Evolutionary conservation across 2,329 filamentous ascomycete species (phyloP), one percentile per base, ranked within the genome.

Genomic region (Grosmannia clavigera): DNA sequence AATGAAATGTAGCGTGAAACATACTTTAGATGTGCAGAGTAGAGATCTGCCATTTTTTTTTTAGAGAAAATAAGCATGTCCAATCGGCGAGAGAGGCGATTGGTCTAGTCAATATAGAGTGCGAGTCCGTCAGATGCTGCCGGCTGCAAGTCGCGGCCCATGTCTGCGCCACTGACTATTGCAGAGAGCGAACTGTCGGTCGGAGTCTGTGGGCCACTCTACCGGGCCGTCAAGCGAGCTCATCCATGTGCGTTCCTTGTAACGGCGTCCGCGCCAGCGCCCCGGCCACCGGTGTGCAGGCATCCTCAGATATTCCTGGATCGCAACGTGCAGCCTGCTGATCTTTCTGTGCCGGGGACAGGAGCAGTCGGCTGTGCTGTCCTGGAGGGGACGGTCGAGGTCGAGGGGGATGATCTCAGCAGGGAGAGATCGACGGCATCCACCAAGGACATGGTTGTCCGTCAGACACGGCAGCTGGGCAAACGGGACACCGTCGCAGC

Each of bases 171-270:
- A 19, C 5, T 6, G 5, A 19, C 40, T 19, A 3, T n/a, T 43
- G 40, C 16, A 9, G 43, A 9, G 3, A 46, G 43, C 43, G 6
- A 9, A 19, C 11, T 25, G 19, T 7, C 29, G 38, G 16, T 22
- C 12, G n/a, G 43, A 5, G 16, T 33, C 46, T 35, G 19, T 11
- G 12, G 11, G 16, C 2, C 16, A 9, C 7, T 31, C 43, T 2
- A 12, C 57, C 7, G 60, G 16, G 11, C 60, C 60, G 43, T 59
- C 60, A 56, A 59, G 43, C 25, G 60, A 59, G 48, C 60, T 61
- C 57, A 59, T 57, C 33, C 60, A 61, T n/a, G 27, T n/a, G 25
- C 60, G 60, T 16, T 54, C 57, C 27, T 35, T 40, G 53, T 38
- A 25, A 2, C 52, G 38, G 1, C 56, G 60, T 14, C 56, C 55